Base-by-base conservation (phyloP, 345 rosid genomes). In the Syzygium aqueum region DNA sequence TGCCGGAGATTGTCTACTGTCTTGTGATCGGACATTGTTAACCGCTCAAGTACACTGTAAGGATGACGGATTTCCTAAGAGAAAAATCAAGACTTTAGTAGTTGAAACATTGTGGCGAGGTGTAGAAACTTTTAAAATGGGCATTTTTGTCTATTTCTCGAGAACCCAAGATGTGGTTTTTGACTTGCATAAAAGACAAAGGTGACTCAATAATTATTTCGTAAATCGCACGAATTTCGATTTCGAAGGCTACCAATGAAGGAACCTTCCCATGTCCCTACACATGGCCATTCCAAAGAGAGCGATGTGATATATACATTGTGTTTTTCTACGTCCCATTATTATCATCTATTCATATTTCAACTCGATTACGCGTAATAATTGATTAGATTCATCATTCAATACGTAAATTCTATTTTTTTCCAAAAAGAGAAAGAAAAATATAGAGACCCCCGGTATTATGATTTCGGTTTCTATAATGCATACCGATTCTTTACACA, bases 401-500 rank as follows among this genome's bases (percentile, higher is more conserved):
- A 67, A 33, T 67, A 67, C 8, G 46, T 0, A 0, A 73, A 19
- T 67, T 23, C 43, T 33, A 8, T 28, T 16, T 28, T 53, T 10
- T 37, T 13, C 49, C 8, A 8, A 37, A 22, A 54, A 25, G 5
- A 19, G 2, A 2, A 5, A 22, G 1, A 33, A 8, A 33, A 56
- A 8, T 19, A 2, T 3, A 33, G 11, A 9, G 13, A 73, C 14
- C 49, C 82, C 37, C 2, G 12, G 8, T 19, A 73, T 37, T 9
- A 73, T 19, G 49, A 73, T 19, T 73, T 37, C 1, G 19, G 8
- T 21, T 37, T 33, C 8, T 33, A 8, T 4, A 21, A 73, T 10
- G 49, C 13, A 2, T 17, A 37, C 0, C 22, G 1, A 37, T 37
- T 73, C n/a, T 56, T 25, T 3, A 56, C 3, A 3, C 59, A 56